Conservation (phyloP, 257 asterid genomes). For the Solanum habrochaites region DNA sequence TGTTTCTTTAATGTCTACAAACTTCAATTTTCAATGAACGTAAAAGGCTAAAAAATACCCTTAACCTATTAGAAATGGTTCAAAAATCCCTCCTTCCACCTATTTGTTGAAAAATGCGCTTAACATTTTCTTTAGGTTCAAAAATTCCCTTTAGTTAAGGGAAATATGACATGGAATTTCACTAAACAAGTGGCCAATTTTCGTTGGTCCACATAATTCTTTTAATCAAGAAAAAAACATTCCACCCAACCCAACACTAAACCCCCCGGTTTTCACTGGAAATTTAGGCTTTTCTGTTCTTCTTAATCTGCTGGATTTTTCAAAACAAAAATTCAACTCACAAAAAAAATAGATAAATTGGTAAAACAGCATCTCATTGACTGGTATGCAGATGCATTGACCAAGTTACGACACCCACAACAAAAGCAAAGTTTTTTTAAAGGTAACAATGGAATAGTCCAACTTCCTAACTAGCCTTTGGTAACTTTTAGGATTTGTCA, state of each 20-base stretch:
- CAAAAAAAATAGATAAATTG: neutral
- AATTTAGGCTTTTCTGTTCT: neutral
- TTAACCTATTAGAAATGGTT: too few relatives aligned
- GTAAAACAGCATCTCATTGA: neutral
- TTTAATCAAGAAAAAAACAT: too few relatives aligned
- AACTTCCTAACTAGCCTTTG: neutral
- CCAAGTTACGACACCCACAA: neutral
- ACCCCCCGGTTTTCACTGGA: neutral
- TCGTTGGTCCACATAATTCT: neutral
- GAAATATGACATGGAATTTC: neutral
- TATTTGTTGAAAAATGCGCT: neutral
- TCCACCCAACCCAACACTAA: neutral
- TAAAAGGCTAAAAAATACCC: neutral
- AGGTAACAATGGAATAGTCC: neutral
- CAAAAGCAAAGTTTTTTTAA: neutral
- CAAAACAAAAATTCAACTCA: neutral
- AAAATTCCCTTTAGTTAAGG: neutral
- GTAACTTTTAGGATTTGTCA: neutral
- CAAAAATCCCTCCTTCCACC: neutral
- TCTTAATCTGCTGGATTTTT: neutral
- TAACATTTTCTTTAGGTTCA: neutral
- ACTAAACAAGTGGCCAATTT: neutral
- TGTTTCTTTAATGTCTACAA: neutral
- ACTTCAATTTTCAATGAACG: neutral
- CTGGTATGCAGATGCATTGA: neutral